A percentile compares a stretch with the other conserved stretches of the same genome.
Evolutionary conservation across 1,284 basidiomycete species (phyloP).

Genomic region (Irpex sp.): DNA sequence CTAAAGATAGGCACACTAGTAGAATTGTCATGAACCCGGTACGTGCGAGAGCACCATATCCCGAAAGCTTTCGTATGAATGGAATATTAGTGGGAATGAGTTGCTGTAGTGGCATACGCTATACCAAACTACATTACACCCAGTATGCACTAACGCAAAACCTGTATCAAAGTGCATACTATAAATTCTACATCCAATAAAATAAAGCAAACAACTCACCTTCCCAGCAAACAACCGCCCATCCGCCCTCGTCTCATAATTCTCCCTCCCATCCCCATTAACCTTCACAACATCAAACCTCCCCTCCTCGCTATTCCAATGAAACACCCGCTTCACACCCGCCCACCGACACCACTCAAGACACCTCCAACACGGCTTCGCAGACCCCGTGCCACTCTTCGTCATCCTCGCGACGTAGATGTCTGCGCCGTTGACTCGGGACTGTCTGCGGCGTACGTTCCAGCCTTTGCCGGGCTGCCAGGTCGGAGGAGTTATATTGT

Average conservation of each 20-base stretch:
- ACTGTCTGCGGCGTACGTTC: slow-evolving; percentile 36
- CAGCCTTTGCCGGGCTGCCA: slow-evolving; percentile 25
- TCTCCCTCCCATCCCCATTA: slow-evolving; percentile 34
- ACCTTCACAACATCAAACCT: slow-evolving; percentile 53
- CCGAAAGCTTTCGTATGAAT: no score
- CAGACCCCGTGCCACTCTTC: slow-evolving; percentile 43
- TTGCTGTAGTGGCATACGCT: no score
- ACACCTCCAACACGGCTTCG: slow-evolving; percentile 53
- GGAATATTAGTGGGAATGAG: no score
- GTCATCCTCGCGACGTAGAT: slow-evolving; percentile 52
- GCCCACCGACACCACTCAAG: slow-evolving; percentile 57
- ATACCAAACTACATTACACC: no score
- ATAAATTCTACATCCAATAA: background rate
- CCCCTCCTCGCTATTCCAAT: slow-evolving; percentile 42
- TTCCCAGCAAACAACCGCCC: slow-evolving; percentile 38
- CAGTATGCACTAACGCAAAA: background rate
- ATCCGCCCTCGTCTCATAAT: slow-evolving; percentile 48
- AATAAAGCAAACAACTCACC: slow-evolving; percentile 24
- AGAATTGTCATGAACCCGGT: no score
- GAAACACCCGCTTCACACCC: slow-evolving; percentile 53
- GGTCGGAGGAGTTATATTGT: background rate
- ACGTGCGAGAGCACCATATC: no score
- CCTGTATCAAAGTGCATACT: background rate
- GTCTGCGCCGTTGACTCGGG: slow-evolving; percentile 49
- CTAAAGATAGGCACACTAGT: no score